A percentile compares a stretch with the other conserved stretches of the same genome.
Conservation (phyloP, 177 flowering plant genomes). For the Vitis hybrid region DNA sequence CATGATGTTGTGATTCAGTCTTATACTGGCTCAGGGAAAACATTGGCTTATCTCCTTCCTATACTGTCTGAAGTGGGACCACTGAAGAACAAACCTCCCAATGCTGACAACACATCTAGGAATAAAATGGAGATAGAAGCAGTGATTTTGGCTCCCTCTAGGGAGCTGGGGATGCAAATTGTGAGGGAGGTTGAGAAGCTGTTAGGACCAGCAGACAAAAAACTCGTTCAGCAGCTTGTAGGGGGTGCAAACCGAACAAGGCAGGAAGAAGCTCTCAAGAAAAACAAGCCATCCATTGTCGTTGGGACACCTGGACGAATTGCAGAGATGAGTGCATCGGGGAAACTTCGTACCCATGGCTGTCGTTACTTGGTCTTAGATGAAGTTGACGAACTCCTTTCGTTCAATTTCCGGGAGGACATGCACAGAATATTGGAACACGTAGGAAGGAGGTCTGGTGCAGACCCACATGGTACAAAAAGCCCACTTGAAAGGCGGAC, state of each 20-base stretch:
- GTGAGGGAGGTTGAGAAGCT: constrained; percentile 93
- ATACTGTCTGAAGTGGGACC: constrained; percentile 84
- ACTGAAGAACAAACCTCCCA: constrained; percentile 28
- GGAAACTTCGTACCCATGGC: constrained; percentile 86
- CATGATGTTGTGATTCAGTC: constrained; percentile 94
- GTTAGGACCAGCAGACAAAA: constrained; percentile 72
- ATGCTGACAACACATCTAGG: constrained; percentile 24
- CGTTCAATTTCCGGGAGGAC: constrained; percentile 87
- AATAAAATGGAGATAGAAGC: constrained; percentile 70
- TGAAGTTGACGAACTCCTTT: constrained; percentile 91
- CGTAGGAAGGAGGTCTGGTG: constrained; percentile 67
- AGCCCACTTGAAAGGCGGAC: constrained; percentile 25
- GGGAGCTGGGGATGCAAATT: constrained; percentile 97
- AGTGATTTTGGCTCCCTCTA: constrained; percentile 89
- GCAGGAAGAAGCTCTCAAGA: constrained; percentile 93
- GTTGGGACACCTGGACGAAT: constrained; percentile 98
- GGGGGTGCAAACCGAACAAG: constrained; percentile 94
- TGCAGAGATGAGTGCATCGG: constrained; percentile 92
- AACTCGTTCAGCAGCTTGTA: constrained; percentile 88
- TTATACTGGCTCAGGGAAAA: constrained; percentile 97
- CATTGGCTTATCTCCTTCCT: constrained; percentile 92
- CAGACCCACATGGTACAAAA: constrained; percentile 26
- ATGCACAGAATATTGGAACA: constrained; percentile 92
- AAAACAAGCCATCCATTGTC: constrained; percentile 87
- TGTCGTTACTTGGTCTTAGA: constrained; percentile 88